Evolutionary conservation across 2,329 filamentous ascomycete genomes (phyloP), one percentile per base, ranked within the genome.

Genomic region (Penicillium fuscoglaucum): DNA sequence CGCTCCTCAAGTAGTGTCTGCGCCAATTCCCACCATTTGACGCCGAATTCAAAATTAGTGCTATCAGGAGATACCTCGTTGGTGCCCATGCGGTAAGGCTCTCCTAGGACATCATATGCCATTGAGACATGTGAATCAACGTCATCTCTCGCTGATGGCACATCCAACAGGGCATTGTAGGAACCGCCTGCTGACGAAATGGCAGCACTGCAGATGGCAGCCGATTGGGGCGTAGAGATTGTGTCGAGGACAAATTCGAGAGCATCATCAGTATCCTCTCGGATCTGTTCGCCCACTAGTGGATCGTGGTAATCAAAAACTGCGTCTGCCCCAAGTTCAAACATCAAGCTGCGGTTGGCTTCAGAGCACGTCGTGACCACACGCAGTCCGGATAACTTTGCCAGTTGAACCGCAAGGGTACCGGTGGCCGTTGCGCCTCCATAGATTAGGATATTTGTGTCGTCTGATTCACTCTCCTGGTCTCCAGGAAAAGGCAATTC

Each of bases 341-440:
- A 53, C 55, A 68, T 60, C 9, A 59, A 58, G 29, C 55, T 55
- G 31, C 62, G 62, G 39, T 66, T 68, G 26, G 40, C 24, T 21
- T 64, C 60, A 3, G 66, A 68, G 47, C 61, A 66, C 24, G 63
- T 71, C 54, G 57, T 73, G 57, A 66, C 51, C 1, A 68, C 66
- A 4, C 61, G 58, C 5, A 62, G 41, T 4, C 65, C 62, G 0
- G 60, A 75, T 57, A 76, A 56, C 46, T 73, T 75, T 6, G 73
- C 75, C 59, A 77, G 71, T 57, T 78, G 76, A 40, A 78, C 77
- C 0, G 67, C 76, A 52, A 76, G 56, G 2, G 67, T 69, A 0
- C 75, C 75, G 1, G 71, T 75, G 6, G 74, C 74, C 1, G 74
- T 75, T 28, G 66, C 70, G 1, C 74, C 75, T 19, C 74, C 75